Percentiles rank a stretch among this genome's conserved stretches.
Conservation (phyloP, 2,329 filamentous ascomycete species). For the Fusarium sp. region DNA sequence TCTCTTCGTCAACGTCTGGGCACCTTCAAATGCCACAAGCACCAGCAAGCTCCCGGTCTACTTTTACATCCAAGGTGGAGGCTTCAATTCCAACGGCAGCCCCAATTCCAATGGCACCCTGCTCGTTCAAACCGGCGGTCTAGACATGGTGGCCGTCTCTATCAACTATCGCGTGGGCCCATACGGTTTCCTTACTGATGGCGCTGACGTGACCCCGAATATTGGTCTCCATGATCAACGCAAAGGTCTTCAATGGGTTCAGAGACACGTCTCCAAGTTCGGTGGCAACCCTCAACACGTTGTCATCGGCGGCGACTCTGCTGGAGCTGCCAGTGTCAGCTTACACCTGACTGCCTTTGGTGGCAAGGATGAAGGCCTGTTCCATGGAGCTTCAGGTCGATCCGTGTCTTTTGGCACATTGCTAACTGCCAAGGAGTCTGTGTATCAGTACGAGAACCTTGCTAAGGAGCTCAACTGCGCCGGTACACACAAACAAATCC, state of each 20-base stretch:
- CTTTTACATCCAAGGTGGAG: conserved; percentile 68
- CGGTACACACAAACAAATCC: conserved; percentile 46
- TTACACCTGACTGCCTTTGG: conserved; percentile 70
- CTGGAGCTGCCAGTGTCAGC: conserved; percentile 73
- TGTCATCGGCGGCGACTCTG: conserved; percentile 74
- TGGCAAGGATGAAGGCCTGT: conserved; percentile 60
- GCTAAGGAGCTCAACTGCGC: conserved; percentile 57
- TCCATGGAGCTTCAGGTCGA: conserved; percentile 62
- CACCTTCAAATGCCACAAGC: conserved; percentile 63
- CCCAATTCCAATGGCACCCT: conserved; percentile 69
- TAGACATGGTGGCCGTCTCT: conserved; percentile 73
- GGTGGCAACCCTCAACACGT: conserved; percentile 76
- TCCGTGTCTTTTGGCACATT: conserved; percentile 64
- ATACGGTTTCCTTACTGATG: conserved; percentile 75
- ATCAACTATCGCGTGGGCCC: conserved; percentile 82
- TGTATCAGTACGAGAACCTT: conserved; percentile 64
- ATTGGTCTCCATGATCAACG: conserved; percentile 77
- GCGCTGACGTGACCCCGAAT: conserved; percentile 69
- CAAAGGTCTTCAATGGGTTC: conserved; percentile 76
- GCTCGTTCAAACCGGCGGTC: conserved; percentile 66
- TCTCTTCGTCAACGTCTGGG: conserved; percentile 73
- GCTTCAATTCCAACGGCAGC: conserved; percentile 63
- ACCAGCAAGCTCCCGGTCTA: conserved; percentile 71
- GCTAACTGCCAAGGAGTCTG: conserved; percentile 58
- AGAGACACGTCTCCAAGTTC: conserved; percentile 72